Evolutionary conservation across 75 land plant species (phyloP).

Genomic region (Sequoiadendron giganteum): DNA sequence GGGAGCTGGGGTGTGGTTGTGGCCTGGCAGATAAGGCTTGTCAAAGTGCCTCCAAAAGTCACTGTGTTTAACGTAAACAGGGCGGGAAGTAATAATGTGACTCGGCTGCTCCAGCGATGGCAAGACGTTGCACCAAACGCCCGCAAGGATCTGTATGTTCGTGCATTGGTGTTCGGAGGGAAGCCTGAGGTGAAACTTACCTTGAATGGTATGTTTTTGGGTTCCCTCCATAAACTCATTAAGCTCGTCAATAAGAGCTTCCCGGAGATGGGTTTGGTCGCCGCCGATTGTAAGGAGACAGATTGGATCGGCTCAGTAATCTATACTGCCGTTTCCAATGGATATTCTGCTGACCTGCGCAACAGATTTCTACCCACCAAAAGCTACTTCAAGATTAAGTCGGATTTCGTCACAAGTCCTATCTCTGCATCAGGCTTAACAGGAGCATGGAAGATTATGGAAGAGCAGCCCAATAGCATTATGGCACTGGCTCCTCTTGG

Average conservation of each 20-base stretch:
- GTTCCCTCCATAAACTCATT: conserved; percentile 11
- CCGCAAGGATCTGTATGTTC: conserved; percentile 20
- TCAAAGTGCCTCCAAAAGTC: conserved; percentile 29
- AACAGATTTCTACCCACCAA: not conserved
- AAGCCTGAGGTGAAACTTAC: not conserved
- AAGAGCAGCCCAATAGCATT: not conserved
- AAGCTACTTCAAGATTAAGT: conserved; percentile 18
- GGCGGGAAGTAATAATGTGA: conserved; percentile 14
- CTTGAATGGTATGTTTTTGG: conserved; percentile 33
- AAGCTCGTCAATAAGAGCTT: conserved; percentile 17
- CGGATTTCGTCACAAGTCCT: conserved; percentile 18
- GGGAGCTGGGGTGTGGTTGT: conserved; percentile 33
- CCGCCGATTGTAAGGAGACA: conserved; percentile 14
- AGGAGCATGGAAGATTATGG: conserved; percentile 9
- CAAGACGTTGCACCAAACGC: conserved; percentile 26
- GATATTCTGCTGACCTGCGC: not conserved
- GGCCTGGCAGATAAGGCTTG: conserved; percentile 32
- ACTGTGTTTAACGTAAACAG: conserved; percentile 26
- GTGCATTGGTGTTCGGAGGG: conserved; percentile 14
- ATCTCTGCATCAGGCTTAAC: conserved; percentile 10
- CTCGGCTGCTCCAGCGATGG: conserved; percentile 31
- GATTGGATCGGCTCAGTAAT: conserved; percentile 19
- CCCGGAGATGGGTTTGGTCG: conserved; percentile 20
- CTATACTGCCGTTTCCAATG: conserved; percentile 6
- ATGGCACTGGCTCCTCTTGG: not conserved